Evolutionary conservation across 352 stramenopile genomes (phyloP).

Genomic region (Globisporangium megalacanthum): DNA sequence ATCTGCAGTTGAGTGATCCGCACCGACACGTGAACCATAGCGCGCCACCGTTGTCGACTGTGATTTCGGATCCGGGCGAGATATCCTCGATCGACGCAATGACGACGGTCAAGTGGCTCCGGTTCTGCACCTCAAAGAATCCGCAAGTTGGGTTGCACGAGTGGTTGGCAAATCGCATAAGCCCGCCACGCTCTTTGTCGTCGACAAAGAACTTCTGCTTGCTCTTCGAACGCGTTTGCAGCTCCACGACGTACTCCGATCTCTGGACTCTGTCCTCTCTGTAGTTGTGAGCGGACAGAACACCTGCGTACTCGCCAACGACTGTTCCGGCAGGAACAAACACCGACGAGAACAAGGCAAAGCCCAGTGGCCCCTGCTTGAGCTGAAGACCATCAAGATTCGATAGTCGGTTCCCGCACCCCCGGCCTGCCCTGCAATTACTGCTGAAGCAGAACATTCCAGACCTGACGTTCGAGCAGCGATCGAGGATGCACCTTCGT

Average conservation of each 20-base stretch:
- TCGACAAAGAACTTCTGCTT: conserved; percentile 8
- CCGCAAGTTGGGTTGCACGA: conserved; percentile 2
- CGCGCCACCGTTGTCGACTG: not conserved
- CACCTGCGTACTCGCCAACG: not conserved
- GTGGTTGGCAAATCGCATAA: conserved; percentile 10
- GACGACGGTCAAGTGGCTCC: not conserved
- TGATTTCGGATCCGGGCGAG: not conserved
- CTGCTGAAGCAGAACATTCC: not conserved
- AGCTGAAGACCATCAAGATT: not conserved
- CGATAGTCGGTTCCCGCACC: not conserved
- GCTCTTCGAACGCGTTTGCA: not conserved
- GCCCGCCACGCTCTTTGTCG: not conserved
- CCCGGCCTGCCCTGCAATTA: not conserved
- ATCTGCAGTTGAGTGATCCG: not conserved
- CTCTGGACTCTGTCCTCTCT: not conserved
- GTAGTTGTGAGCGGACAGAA: not conserved
- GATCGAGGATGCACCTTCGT: not conserved
- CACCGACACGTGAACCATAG: not conserved
- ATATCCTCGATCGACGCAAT: not conserved
- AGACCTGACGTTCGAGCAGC: not conserved
- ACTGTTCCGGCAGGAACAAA: not conserved
- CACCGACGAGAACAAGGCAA: not conserved
- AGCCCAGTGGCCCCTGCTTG: not conserved
- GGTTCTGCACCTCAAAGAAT: conserved; percentile 8
- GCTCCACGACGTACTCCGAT: not conserved